Evolutionary conservation across 805 yeast genomes (phyloP), one percentile per base, ranked within the genome.

Genomic region (Barnettozyma salicaria): DNA sequence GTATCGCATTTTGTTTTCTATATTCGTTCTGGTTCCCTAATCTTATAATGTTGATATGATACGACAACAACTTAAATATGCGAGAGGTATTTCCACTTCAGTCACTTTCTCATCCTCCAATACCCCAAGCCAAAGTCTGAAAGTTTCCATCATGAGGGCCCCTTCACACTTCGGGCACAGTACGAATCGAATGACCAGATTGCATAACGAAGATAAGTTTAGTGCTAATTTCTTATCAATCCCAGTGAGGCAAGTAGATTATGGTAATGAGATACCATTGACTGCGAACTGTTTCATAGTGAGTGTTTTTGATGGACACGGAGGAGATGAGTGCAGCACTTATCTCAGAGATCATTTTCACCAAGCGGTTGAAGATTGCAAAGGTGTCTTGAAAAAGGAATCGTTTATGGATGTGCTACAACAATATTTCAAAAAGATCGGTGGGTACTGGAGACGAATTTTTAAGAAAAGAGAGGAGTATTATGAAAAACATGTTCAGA

Each of bases 271-370:
- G 26, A 45, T 45, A 27, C 34, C 26, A 4, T 34, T 51, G 30
- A 17, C 40, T 20, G 7, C 32, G 20, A 45, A 45, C 26, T 76
- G 79, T 14, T 83, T 90, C 61, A 76, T 75, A 47, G 78, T 85
- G 50, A 75, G 76, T 31, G 71, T 92, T 2, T 88, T 84, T 58
- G 98, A 92, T 61, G 98, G 98, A 8, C 98, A 92, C 61, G 98
- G 97, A 7, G 95, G 96, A 17, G 69, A 67, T 18, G 78, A 79
- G 37, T 85, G 95, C 50, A 70, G 88, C 31, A 68, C 65, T 18
- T 82, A 71, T 50, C 63, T 89, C 10, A 61, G 68, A 16, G 59
- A 67, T 4, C 64, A 76, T 37, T 64, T 92, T 21, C 77, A 68
- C 38, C 55, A 53, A 46, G 68, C 58, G 49, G 74, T 73, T 54